phyloP scores from a whole-genome alignment of 2,329 filamentous ascomycete species.

The Neofusicoccum laricinum region DNA sequence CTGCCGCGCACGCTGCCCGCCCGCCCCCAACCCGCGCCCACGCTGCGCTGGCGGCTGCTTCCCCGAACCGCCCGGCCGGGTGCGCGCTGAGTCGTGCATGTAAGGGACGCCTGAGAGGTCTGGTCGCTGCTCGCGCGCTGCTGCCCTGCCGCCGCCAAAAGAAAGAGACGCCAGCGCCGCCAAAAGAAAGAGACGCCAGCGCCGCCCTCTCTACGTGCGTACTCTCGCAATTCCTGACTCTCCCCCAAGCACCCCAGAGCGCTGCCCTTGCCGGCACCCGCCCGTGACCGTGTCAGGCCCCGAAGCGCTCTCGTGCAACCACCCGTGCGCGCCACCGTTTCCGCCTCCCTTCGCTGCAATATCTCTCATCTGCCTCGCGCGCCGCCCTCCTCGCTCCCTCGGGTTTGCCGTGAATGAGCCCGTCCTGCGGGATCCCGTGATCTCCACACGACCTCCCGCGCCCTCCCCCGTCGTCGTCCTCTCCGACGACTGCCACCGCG shows the following conservation, averaged over 20 bases:
- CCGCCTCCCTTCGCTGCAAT: conserved; percentile 14
- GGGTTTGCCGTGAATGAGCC: background rate
- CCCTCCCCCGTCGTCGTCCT: conserved; percentile 18
- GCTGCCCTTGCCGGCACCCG: conserved; percentile 14
- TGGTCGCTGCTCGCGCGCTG: background rate
- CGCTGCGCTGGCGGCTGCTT: conserved; percentile 9
- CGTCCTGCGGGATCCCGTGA: background rate
- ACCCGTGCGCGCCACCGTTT: conserved; percentile 15
- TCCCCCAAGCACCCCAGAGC: background rate
- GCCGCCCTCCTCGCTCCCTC: background rate
- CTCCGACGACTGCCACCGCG: background rate
- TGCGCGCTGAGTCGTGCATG: conserved; percentile 9
- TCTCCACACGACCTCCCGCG: conserved; percentile 19
- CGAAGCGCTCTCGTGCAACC: conserved; percentile 15
- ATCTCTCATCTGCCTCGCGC: conserved; percentile 5
- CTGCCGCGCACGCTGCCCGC: background rate
- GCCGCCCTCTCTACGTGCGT: background rate
- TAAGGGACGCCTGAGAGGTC: conserved; percentile 12
- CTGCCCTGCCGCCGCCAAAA: background rate
- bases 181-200: background rate
- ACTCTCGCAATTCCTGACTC: background rate
- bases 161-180: conserved; percentile 1
- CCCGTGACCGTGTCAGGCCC: conserved; percentile 15
- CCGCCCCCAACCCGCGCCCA: background rate
- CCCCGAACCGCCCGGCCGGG: background rate